These are phyloP conservation scores for Botrytis fabae DNA, from an alignment of 2,329 filamentous ascomycete genomes.

Conservation along the genomic window DNA sequence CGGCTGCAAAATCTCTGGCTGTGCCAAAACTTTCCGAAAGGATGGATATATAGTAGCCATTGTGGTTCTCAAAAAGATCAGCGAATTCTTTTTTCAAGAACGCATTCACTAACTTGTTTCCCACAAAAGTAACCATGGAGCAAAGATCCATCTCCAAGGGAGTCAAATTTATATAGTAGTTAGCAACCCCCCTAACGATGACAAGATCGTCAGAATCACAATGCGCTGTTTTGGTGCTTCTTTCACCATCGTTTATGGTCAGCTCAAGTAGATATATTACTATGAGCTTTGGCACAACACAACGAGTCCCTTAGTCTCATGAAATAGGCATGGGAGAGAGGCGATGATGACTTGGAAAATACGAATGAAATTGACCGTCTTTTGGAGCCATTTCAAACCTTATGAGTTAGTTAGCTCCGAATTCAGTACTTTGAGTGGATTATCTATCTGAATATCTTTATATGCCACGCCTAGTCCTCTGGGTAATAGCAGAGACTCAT, in stretches of 20 bases:
- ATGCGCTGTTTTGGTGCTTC: not conserved
- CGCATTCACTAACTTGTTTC: not conserved
- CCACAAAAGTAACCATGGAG: not conserved
- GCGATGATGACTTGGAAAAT: too few species aligned
- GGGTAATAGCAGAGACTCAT: too few species aligned
- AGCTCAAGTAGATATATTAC: not conserved
- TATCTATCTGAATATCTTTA: not conserved
- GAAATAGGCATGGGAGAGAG: too few species aligned
- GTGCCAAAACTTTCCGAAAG: too few species aligned
- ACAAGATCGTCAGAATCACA: not conserved
- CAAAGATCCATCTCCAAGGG: not conserved
- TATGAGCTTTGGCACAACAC: not conserved
- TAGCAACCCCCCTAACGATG: not conserved
- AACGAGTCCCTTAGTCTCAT: not conserved
- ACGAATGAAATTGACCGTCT: not conserved
- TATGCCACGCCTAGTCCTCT: not conserved
- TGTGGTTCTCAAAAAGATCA: not conserved
- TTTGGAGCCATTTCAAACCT: not conserved
- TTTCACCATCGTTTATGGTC: not conserved
- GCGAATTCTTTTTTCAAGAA: not conserved
- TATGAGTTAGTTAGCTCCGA: not conserved
- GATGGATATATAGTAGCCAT: not conserved
- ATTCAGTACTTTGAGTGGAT: not conserved
- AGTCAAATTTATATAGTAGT: not conserved
- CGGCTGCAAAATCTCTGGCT: too few species aligned